Conservation (phyloP, 106 monocot genomes). For the Cymbidium sinense region DNA sequence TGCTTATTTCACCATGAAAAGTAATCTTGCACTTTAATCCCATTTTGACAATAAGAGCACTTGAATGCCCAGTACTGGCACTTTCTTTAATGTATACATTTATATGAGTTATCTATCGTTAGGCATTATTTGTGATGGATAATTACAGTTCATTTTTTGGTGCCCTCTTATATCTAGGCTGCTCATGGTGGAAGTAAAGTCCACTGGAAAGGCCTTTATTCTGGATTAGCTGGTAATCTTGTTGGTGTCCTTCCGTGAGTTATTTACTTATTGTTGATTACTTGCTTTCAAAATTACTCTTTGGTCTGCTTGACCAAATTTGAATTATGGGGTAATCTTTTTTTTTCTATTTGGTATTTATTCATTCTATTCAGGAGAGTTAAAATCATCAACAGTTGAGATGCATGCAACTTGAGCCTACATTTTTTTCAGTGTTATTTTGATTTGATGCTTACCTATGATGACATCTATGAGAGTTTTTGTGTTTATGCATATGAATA, state of each 20-base stretch:
- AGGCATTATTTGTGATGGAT: not conserved
- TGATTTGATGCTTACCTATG: not conserved
- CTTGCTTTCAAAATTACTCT: not conserved
- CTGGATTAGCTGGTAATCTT: constrained; percentile 94
- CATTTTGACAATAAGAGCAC: too few species aligned
- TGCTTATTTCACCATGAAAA: too few species aligned
- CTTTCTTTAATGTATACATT: not conserved
- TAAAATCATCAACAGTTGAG: not conserved
- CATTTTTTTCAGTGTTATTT: not conserved
- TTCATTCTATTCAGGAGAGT: not conserved
- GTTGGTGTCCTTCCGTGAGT: constrained; percentile 95
- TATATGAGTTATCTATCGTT: not conserved
- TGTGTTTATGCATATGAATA: not conserved
- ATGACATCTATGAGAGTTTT: not conserved
- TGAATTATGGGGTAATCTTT: not conserved
- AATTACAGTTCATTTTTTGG: not conserved
- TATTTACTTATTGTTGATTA: constrained; percentile 6
- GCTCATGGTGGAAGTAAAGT: constrained; percentile 87
- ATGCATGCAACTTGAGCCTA: not conserved
- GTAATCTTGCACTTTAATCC: too few species aligned
- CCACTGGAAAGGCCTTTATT: constrained; percentile 75
- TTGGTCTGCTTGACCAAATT: not conserved
- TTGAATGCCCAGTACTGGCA: too few species aligned
- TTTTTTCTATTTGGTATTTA: not conserved
- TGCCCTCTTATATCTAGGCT: constrained; percentile 36